phyloP scores from a whole-genome alignment of 2,329 filamentous ascomycete genomes.

The Fusarium sp. region DNA sequence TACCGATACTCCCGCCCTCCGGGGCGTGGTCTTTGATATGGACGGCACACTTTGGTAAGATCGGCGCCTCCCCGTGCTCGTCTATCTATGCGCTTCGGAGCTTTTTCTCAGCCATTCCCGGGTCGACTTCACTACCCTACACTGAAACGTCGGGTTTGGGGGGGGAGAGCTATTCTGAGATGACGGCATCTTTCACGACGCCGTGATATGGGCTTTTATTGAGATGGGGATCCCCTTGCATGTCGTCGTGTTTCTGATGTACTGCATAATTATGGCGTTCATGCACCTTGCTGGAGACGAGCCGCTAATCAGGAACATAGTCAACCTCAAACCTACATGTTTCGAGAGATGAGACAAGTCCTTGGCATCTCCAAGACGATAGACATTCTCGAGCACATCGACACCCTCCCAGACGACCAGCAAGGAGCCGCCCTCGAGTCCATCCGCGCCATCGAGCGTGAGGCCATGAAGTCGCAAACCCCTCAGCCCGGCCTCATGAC shows the following conservation, averaged over 20 bases:
- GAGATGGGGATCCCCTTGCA: not conserved
- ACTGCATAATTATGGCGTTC: too few species aligned
- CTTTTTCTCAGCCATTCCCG: slow-evolving; percentile 3
- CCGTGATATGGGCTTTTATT: not conserved
- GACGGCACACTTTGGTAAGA: slow-evolving; percentile 93
- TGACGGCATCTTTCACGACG: not conserved
- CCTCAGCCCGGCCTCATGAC: slow-evolving; percentile 84
- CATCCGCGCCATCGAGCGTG: slow-evolving; percentile 84
- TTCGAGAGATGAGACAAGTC: slow-evolving; percentile 84
- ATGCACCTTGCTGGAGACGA: not conserved
- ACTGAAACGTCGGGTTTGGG: slow-evolving; percentile 1
- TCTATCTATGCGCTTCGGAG: slow-evolving; percentile 5
- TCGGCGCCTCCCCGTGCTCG: slow-evolving; percentile 10
- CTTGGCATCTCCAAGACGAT: slow-evolving; percentile 79
- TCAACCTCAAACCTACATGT: slow-evolving; percentile 96
- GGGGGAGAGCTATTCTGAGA: not conserved
- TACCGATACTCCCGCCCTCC: slow-evolving; percentile 62
- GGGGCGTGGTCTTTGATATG: slow-evolving; percentile 88
- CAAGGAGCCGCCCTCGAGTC: slow-evolving; percentile 78
- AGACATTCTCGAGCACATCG: slow-evolving; percentile 94
- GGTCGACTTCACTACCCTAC: slow-evolving; percentile 26
- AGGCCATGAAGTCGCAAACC: slow-evolving; percentile 84
- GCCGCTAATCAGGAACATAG: slow-evolving; percentile 60
- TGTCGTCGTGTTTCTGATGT: not conserved
- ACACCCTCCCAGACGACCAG: slow-evolving; percentile 74